A percentile compares a stretch with the other conserved stretches of the same genome.
phyloP scores from a whole-genome alignment of 75 land plant species.

The Cunninghamia lanceolata region DNA sequence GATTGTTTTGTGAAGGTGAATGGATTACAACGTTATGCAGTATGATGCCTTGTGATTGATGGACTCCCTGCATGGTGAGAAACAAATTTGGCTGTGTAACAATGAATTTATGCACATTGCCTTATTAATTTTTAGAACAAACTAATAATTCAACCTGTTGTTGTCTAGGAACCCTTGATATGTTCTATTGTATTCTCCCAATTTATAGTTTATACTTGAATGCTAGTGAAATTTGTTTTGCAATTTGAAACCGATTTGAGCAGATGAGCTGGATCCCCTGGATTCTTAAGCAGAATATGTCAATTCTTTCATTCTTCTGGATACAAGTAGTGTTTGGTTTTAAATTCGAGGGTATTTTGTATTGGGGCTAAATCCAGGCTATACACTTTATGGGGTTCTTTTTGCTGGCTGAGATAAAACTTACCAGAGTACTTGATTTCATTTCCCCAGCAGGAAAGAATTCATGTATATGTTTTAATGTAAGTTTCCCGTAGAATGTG shows the following conservation, averaged over 20 bases:
- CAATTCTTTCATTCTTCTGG: too few species aligned
- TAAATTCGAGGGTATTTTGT: neutral
- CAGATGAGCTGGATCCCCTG: neutral
- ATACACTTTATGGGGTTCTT: too few species aligned
- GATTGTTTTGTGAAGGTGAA: neutral
- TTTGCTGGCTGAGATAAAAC: too few species aligned
- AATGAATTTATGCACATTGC: neutral
- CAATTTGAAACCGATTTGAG: neutral
- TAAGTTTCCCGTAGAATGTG: too few species aligned
- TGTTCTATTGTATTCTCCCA: neutral
- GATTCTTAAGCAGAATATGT: neutral
- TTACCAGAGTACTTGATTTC: too few species aligned
- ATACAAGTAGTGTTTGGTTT: neutral
- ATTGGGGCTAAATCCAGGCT: too few species aligned
- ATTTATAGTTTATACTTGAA: neutral
- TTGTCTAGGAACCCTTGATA: neutral
- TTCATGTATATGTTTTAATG: too few species aligned
- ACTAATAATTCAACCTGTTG: neutral
- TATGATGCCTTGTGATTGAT: neutral
- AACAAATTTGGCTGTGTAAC: neutral
- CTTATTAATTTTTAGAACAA: neutral
- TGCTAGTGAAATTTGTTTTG: neutral
- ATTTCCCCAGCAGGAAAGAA: too few species aligned
- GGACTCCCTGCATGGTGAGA: neutral
- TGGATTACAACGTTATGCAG: neutral